Evolutionary conservation across 2,329 filamentous ascomycete genomes (phyloP), one percentile per base, ranked within the genome.

Genomic region (Chaetomium sp.): DNA sequence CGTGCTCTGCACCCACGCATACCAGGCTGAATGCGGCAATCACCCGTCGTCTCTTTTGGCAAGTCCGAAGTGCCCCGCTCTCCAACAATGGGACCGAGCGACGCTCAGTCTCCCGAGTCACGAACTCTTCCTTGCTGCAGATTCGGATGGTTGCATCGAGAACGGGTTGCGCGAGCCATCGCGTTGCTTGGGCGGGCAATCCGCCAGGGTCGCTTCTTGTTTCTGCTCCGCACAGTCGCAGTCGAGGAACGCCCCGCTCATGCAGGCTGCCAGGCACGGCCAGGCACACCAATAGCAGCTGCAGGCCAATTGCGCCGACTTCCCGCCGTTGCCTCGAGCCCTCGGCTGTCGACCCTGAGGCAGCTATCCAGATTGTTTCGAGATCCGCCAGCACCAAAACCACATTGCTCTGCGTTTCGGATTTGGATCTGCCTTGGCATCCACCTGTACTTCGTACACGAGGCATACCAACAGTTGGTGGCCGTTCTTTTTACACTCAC

Each of bases 251-350:
- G 42, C 57, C 58, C 57, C 60, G 61, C 58, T 54, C 25, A 58
- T 66, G 65, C 65, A 62, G 23, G 53, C 53, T 56, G 53, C 53
- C 53, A 38, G 53, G 31, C 29, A 23, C 65, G 58, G 65, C 50
- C 65, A 66, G 65, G 65, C 33, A 66, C 65, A 58, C 65, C 65
- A 66, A 66, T 66, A 1, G 65, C 51, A 61, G 54, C 62, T 56
- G 61, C 62, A 66, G 61, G 54, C 47, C n/a, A 35, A 53, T 21
- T 49, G 56, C 45, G 56, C 60, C 56, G 51, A 42, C 55, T 53
- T 62, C 50, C 51, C 63, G 35, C 58, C 58, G 47, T 53, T 53
- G 42, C 51, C 53, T 53, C 54, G 33, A 61, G 10, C 27, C 33
- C 49, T 47, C 56, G 38, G 21, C 27, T 45, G n/a, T 19, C 10